phyloP scores from a whole-genome alignment of 78 protist genomes.

The Mastigamoeba balamuthi region DNA sequence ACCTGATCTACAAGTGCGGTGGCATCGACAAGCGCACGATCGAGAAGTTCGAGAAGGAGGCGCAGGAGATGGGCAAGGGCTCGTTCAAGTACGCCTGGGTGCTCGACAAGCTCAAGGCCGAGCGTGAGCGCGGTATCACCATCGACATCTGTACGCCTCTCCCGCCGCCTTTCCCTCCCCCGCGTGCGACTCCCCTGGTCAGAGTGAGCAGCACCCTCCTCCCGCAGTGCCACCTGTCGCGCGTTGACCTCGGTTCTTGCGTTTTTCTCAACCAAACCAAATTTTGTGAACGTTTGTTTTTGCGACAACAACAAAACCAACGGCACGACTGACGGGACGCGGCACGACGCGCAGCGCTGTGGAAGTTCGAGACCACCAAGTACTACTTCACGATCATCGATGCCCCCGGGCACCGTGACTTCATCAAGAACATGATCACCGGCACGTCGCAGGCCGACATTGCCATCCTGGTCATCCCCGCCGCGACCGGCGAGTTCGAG shows the following conservation, averaged over 20 bases:
- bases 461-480: constrained; percentile 85
- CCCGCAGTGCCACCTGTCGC: too few relatives aligned
- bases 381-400: constrained; percentile 95
- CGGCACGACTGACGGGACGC: too few relatives aligned
- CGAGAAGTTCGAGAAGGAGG: constrained; percentile 77
- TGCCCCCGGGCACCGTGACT: constrained; percentile 98
- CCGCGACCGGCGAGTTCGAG: constrained; percentile 89
- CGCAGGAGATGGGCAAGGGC: constrained; percentile 86
- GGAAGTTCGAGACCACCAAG: constrained; percentile 91
- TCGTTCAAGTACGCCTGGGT: constrained; percentile 96
- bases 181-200: too few relatives aligned
- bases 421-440: constrained; percentile 99
- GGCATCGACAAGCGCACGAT: constrained; percentile 60
- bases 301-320: too few relatives aligned
- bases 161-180: too few relatives aligned
- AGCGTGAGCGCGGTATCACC: constrained; percentile 82
- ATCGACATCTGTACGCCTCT: too few relatives aligned
- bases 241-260: too few relatives aligned
- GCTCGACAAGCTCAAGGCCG: constrained; percentile 88
- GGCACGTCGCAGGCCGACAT: constrained; percentile 96
- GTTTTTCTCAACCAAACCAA: too few relatives aligned
- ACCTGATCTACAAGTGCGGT: constrained; percentile 87
- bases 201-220: too few relatives aligned
- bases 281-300: too few relatives aligned
- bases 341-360: too few relatives aligned